Percentiles rank a stretch among this genome's conserved stretches.
phyloP scores from a whole-genome alignment of 176 grass and related monocot genomes.

The Hordeum vulgare region MorexV3_pseudomolecules_assembly NC_058521.1:21427164-21427663 shows the following conservation, averaged over 20 bases:
- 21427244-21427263: too few relatives aligned
- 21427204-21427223: too few relatives aligned
- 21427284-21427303: background rate
- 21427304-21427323: background rate
- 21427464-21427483: background rate
- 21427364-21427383: too few relatives aligned
- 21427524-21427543: background rate
- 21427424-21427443: too few relatives aligned
- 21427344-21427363: too few relatives aligned
- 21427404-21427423: too few relatives aligned
- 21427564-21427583: background rate
- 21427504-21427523: background rate
- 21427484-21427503: background rate
- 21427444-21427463: too few relatives aligned
- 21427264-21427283: background rate
- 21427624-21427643: background rate
- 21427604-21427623: background rate
- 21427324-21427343: background rate
- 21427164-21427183: too few relatives aligned
- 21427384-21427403: too few relatives aligned
- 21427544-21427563: background rate
- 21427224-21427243: too few relatives aligned
- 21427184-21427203: too few relatives aligned
- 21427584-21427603: background rate
- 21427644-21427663: background rate